Evolutionary conservation across 139 green algal species (phyloP).

Genomic region (Chlorella sp.): DNA sequence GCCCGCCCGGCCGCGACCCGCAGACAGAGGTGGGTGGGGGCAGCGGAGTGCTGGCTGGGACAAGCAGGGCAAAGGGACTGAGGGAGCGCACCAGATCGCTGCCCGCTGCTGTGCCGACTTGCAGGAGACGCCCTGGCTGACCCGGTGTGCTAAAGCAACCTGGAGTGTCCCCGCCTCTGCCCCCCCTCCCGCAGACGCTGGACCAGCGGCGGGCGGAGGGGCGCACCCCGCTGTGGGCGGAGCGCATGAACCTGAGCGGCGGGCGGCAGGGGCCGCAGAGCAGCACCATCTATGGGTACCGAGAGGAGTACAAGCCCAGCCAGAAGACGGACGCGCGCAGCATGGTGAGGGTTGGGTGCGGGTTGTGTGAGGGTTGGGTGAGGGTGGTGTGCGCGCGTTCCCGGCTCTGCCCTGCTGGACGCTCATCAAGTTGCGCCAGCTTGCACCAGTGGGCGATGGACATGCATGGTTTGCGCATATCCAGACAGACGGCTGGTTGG

Average conservation of each 20-base stretch:
- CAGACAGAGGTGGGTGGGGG: not conserved
- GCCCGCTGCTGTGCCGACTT: not conserved
- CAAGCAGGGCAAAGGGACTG: too few species aligned
- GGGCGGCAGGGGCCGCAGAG: constrained; percentile 32
- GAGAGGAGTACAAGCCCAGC: constrained; percentile 43
- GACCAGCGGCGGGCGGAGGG: constrained; percentile 3
- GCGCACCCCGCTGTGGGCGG: constrained; percentile 40
- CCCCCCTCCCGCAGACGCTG: not conserved
- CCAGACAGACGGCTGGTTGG: too few species aligned
- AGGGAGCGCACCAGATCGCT: too few species aligned
- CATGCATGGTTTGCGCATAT: too few species aligned
- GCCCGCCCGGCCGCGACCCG: constrained; percentile 23
- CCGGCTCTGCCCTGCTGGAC: too few species aligned
- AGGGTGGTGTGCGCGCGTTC: not conserved
- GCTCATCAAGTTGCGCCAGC: not conserved
- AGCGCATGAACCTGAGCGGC: constrained; percentile 43
- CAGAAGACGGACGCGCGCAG: constrained; percentile 45
- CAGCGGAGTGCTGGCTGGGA: too few species aligned
- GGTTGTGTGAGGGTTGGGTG: not conserved
- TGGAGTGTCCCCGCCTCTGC: too few species aligned
- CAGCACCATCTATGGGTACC: constrained; percentile 45
- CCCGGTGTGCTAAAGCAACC: not conserved
- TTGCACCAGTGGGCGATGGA: not conserved
- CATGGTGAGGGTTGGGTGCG: constrained; percentile 28
- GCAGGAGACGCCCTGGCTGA: too few species aligned